Evolutionary conservation across 1,139 yeast genomes (phyloP), one percentile per base, ranked within the genome.

Genomic region (Zygoascus hellenicus): DNA sequence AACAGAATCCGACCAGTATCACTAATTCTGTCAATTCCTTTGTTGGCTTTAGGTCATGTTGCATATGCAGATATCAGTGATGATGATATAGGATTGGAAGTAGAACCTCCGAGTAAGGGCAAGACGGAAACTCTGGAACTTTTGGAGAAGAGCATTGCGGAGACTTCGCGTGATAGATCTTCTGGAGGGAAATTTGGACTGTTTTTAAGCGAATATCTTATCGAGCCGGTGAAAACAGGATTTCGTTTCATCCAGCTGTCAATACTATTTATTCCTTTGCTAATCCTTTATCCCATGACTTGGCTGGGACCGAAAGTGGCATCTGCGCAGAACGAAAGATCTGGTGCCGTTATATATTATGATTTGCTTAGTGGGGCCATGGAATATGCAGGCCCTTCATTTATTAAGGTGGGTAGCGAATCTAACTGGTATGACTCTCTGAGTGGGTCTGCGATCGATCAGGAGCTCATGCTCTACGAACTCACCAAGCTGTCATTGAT

Each of bases 331-430:
- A 64, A 63, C 42, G 72, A 75, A 15, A 70, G 81, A 32, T 58
- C 72, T 1, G 96, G 96, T 0, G 78, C 90, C 1, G 58, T 74
- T 26, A 45, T 80, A 26, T 92, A 97, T 97, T 90, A 77, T 64
- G 66, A 67, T 47, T 69, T 81, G 50, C 66, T 90, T 36, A 74
- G 90, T 45, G 70, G 78, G 68, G 71, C 85, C 1, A 80, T 94
- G 52, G 96, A 92, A 63, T 54, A 72, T 28, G 96, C 96, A 0
- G 98, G 98, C 1, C 96, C 98, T 1, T 83, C 96, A 5, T 92
- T 92, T 65, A 87, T 92, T 53, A 92, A 92, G 62, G 64, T 60
- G 54, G 43, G 50, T 51, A 28, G 19, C 13, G 15, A 36, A 7
- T 5, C 26, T 22, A 5, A 22, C 7, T 22, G 26, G 26, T 22